phyloP scores from a whole-genome alignment of 2,329 filamentous ascomycete genomes.

The Ascocoryne sarcoides region DNA sequence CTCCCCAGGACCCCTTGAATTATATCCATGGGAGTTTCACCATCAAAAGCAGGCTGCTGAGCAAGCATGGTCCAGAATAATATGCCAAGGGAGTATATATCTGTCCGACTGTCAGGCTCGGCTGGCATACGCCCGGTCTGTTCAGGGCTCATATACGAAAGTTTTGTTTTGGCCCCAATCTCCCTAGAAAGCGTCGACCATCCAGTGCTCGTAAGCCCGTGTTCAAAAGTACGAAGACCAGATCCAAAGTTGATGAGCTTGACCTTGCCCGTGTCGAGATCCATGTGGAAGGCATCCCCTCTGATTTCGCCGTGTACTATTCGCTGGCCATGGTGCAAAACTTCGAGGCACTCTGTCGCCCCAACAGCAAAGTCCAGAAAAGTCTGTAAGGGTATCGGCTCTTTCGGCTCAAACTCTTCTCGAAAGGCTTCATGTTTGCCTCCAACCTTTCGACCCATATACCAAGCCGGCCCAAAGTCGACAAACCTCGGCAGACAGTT shows the following conservation, averaged over 20 bases:
- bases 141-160: slow-evolving; percentile 88
- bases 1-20: slow-evolving; percentile 81
- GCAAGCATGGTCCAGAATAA: slow-evolving; percentile 81
- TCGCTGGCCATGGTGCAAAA: slow-evolving; percentile 78
- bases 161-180: slow-evolving; percentile 76
- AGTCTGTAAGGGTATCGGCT: slow-evolving; percentile 60
- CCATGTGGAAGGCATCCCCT: slow-evolving; percentile 85
- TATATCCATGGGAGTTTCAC: slow-evolving; percentile 73
- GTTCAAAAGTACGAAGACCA: slow-evolving; percentile 79
- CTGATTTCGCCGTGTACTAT: slow-evolving; percentile 87
- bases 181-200: slow-evolving; percentile 81
- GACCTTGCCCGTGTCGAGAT: slow-evolving; percentile 59
- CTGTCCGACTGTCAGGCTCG: slow-evolving; percentile 83
- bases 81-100: slow-evolving; percentile 87
- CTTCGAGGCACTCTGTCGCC: slow-evolving; percentile 74
- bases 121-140: slow-evolving; percentile 89
- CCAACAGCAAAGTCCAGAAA: slow-evolving; percentile 91
- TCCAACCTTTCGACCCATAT: slow-evolving; percentile 43
- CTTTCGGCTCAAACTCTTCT: slow-evolving; percentile 35
- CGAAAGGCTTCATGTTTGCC: slow-evolving; percentile 32
- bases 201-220: slow-evolving; percentile 74
- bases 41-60: slow-evolving; percentile 71
- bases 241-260: slow-evolving; percentile 80
- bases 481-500: slow-evolving; percentile 65
- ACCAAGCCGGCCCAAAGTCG: slow-evolving; percentile 70